phyloP scores from a whole-genome alignment of 371 early-diverging fungal genomes.

The Rozella allomycis region DNA sequence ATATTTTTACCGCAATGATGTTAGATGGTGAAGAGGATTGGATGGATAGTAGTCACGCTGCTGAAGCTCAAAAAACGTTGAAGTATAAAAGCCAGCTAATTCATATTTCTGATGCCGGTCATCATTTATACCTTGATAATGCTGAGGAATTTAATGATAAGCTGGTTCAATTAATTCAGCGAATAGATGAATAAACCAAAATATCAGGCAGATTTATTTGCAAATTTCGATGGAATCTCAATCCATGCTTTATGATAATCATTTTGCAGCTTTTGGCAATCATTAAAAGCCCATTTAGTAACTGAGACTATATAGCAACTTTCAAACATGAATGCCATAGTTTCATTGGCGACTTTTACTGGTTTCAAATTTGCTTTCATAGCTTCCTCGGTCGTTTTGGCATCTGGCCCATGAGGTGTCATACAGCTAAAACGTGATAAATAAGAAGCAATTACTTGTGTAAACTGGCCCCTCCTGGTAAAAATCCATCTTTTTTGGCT shows the following conservation, averaged over 20 bases:
- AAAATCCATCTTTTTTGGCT: constrained; percentile 66
- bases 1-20: too few species aligned
- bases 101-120: constrained; percentile 31
- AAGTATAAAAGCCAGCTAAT: constrained; percentile 1
- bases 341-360: constrained; percentile 45
- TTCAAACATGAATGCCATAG: constrained; percentile 92
- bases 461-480: constrained; percentile 72
- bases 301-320: constrained; percentile 51
- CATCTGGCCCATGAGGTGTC: constrained; percentile 88
- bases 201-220: too few species aligned
- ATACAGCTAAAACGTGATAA: too few species aligned
- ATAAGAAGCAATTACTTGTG: too few species aligned
- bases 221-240: too few species aligned
- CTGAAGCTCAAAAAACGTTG: constrained; percentile 18
- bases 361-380: constrained; percentile 47
- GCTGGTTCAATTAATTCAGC: too few species aligned
- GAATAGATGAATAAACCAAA: too few species aligned
- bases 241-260: not conserved
- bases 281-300: constrained; percentile 59
- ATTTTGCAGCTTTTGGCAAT: constrained; percentile 11
- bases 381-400: constrained; percentile 52
- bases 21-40: constrained; percentile 65
- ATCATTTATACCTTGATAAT: constrained; percentile 73
- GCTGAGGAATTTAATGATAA: constrained; percentile 43
- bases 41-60: constrained; percentile 69